phyloP scores from a whole-genome alignment of 768 basidiomycete genomes.

The Tremella fuciformis region DNA sequence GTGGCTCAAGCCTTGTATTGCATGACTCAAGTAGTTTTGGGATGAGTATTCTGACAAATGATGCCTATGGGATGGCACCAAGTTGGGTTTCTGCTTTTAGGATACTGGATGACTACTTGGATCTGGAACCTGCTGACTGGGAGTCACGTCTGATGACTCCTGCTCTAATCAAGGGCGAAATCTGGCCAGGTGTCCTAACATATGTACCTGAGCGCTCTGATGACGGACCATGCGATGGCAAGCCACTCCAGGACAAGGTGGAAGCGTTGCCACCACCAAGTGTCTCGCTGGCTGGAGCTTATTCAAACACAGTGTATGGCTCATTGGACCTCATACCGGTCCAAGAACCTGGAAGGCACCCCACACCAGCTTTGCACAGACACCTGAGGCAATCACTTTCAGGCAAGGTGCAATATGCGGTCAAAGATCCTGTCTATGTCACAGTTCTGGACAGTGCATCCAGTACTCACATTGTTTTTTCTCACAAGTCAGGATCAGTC shows the following conservation, averaged over 20 bases:
- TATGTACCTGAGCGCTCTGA: not conserved
- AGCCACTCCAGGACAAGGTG: not conserved
- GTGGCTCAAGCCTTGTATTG: conserved; percentile 25
- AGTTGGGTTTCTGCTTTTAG: not conserved
- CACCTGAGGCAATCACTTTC: too few species aligned
- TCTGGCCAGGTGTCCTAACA: not conserved
- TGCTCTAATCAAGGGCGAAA: not conserved
- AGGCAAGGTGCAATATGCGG: too few species aligned
- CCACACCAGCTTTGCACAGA: too few species aligned
- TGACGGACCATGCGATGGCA: not conserved
- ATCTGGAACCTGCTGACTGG: conserved; percentile 23
- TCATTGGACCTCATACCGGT: not conserved
- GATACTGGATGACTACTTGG: conserved; percentile 1
- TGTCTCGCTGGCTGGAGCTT: not conserved
- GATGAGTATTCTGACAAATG: conserved; percentile 36
- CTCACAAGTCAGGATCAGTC: not conserved
- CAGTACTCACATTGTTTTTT: not conserved
- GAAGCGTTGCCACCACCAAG: not conserved
- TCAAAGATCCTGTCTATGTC: too few species aligned
- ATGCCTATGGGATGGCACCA: conserved; percentile 6
- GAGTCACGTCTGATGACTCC: conserved; percentile 4
- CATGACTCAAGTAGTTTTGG: conserved; percentile 37
- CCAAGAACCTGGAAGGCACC: too few species aligned
- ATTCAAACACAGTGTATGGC: not conserved
- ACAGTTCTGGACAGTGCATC: not conserved